phyloP scores from a whole-genome alignment of 2,329 filamentous ascomycete genomes.

The Scolecobasidium constrictum region DNA sequence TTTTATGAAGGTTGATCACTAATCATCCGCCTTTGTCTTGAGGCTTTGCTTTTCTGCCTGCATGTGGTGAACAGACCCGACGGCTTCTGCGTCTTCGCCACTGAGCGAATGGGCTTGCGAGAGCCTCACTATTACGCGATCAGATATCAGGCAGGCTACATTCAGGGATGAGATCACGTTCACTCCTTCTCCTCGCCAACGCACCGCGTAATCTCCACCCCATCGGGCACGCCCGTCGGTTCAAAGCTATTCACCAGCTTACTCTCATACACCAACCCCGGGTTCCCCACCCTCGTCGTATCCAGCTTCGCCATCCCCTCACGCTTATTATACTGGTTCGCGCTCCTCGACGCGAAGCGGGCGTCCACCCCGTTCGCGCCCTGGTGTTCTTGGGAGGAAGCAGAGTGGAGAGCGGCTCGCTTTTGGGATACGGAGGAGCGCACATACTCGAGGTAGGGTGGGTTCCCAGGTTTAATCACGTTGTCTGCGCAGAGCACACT shows the following conservation, averaged over 20 bases:
- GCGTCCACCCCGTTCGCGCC: slow-evolving; percentile 26
- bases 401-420: too few species aligned
- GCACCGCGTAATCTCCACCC: slow-evolving; percentile 48
- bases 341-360: slow-evolving; percentile 32
- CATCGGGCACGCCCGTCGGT: slow-evolving; percentile 54
- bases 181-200: slow-evolving; percentile 18
- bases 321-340: slow-evolving; percentile 38
- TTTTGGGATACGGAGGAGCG: slow-evolving; percentile 54
- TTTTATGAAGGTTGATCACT: too few species aligned
- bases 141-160: too few species aligned
- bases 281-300: slow-evolving; percentile 42
- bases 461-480: slow-evolving; percentile 60
- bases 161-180: too few species aligned
- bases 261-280: slow-evolving; percentile 56
- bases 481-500: slow-evolving; percentile 59
- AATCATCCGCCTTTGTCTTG: too few species aligned
- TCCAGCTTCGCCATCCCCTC: slow-evolving; percentile 34
- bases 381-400: too few species aligned
- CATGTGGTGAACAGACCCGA: too few species aligned
- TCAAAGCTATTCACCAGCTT: slow-evolving; percentile 54
- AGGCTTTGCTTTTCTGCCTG: too few species aligned
- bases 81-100: too few species aligned
- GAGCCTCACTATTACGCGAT: too few species aligned
- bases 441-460: slow-evolving; percentile 60
- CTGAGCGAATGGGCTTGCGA: too few species aligned